Conservation (phyloP, 1,284 basidiomycete genomes). For the Volvariella surrecta region DNA sequence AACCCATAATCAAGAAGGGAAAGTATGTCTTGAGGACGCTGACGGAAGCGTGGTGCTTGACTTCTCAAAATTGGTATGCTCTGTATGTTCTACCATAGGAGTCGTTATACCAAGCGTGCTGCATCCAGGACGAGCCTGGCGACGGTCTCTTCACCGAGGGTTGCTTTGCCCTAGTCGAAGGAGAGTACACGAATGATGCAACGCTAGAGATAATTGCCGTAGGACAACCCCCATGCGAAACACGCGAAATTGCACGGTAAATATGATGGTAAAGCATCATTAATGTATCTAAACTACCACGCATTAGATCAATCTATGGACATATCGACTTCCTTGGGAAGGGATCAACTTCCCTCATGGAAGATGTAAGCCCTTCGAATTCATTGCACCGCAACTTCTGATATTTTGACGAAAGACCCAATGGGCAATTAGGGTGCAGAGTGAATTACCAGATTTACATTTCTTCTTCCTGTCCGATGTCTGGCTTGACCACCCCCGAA, state of each 20-base stretch:
- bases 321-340: slow-evolving; percentile 94
- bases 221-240: slow-evolving; percentile 95
- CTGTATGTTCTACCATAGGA: neutral
- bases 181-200: slow-evolving; percentile 91
- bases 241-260: slow-evolving; percentile 73
- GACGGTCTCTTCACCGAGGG: slow-evolving; percentile 98
- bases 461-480: slow-evolving; percentile 96
- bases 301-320: slow-evolving; percentile 74
- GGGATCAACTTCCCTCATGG: slow-evolving; percentile 84
- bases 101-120: slow-evolving; percentile 1
- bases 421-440: slow-evolving; percentile 49
- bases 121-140: slow-evolving; percentile 74
- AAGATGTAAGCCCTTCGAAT: slow-evolving; percentile 61
- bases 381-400: neutral
- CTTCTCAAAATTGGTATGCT: slow-evolving; percentile 74
- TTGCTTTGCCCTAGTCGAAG: slow-evolving; percentile 91
- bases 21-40: slow-evolving; percentile 86
- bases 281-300: slow-evolving; percentile 2
- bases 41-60: slow-evolving; percentile 90
- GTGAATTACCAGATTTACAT: slow-evolving; percentile 68
- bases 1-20: slow-evolving; percentile 82
- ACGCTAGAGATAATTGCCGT: slow-evolving; percentile 87
- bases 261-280: slow-evolving; percentile 12
- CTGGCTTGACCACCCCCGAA: slow-evolving; percentile 87
- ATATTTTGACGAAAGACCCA: slow-evolving; percentile 33